Evolutionary conservation across 176 grass and related monocot species (phyloP), one percentile per base, ranked within the genome.

Genomic region (Panicum miliaceum): DNA sequence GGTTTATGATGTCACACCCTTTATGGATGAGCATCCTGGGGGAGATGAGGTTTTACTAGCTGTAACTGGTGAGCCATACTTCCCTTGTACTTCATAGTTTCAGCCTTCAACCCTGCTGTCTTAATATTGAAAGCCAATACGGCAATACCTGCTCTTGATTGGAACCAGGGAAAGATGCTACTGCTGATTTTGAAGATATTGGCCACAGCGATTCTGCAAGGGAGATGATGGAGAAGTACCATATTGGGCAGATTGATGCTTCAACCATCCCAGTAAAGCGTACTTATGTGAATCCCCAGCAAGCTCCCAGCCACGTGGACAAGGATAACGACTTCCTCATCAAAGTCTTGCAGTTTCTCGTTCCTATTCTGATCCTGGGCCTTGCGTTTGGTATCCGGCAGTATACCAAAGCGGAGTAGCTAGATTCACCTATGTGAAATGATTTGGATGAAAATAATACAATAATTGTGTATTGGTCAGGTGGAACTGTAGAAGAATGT

Each of bases 21-120:
- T 98, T 86, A 95, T 95, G 96, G 89, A 98, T 60, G 96, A 98
- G 73, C 96, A 98, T 95, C 93, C 93, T 48, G 96, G 96, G 38
- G 93, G 96, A 27, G 96, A 98, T 70, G 93, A 98, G 57, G 96
- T 95, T 43, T 76, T 98, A 79, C 73, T 95, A 86, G 93, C 93
- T 77, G 91, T 78, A 82, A 95, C 93, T 38, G 93, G 96, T 98
- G 75, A 74, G 81, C 38, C 13, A 57, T 59, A 23, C 57, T 76
- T 71, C 57, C 25, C 9, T 68, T 56, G 5, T 5, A 62, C 74
- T 82, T 64, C 7, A 34, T 73, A 77, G 45, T 61, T 78, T 8
- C 64, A 68, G 29, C 35, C 68, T 74, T 74, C 10, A 66, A 78
- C 18, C 45, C 41, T 84, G 11, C 46, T 4, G 32, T 56, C 8